Evolutionary conservation across 2,329 filamentous ascomycete genomes (phyloP), one percentile per base, ranked within the genome.

Genomic region (Neonectria punicea): DNA sequence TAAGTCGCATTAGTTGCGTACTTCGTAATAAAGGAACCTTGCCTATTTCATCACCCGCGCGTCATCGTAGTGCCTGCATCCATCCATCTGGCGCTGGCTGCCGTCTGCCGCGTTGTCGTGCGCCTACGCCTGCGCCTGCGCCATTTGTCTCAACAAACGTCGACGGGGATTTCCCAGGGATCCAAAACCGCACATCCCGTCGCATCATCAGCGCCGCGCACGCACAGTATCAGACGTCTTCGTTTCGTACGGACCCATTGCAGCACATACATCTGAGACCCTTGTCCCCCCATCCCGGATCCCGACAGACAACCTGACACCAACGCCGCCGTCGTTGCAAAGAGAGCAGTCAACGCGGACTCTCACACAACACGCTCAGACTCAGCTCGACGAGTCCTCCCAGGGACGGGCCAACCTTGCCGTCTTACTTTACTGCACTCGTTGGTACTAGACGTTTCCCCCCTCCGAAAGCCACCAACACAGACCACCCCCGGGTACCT

Each of bases 231-330:
- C 5, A 39, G 14, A 39, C 16, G 36, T n/a, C 5, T n/a, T 16
- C 34, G 34, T 36, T 18, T 41, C 16, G n/a, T 43, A 43, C 39
- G 39, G n/a, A 20, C n/a, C 39, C n/a, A n/a, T 54, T 53, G 44
- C 28, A 44, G 22, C 25, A 25, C 25, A 25, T 55, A 66, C 60
- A 65, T 59, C 63, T 65, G 66, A 65, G 63, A 66, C 63, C 58
- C 54, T 61, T 51, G 30, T 41, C 58, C 30, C 53, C 50, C 32
- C 34, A 30, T 44, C n/a, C 34, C 41, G 34, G 20, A 4, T 44
- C 36, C 53, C 16, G 6, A 34, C 16, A 58, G 6, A 34, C 16
- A 58, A 50, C 54, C 54, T 58, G 61, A 54, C 49, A 63, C 55
- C 54, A 41, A 58, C 61, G 47, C 61, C 47, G 49, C 55, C 61